Conservation (phyloP, 2,329 filamentous ascomycete genomes). For the Xylariaceae sp. region DNA sequence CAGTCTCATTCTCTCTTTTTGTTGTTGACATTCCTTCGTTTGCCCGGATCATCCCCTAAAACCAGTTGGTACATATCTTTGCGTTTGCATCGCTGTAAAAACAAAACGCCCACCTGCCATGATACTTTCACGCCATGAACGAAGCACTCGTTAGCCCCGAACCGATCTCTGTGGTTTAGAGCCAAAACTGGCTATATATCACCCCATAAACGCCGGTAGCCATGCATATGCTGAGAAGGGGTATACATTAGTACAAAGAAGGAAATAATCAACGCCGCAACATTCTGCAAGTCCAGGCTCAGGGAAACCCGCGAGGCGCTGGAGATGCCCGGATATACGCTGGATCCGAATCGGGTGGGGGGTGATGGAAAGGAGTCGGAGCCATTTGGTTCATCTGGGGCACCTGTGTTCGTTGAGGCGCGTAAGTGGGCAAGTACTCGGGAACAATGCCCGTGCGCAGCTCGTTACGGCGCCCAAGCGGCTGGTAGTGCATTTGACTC, state of each 20-base stretch:
- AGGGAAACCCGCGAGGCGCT: too few relatives aligned
- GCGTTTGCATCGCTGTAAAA: background rate
- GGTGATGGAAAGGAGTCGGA: background rate
- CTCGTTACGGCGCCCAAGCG: conserved; percentile 63
- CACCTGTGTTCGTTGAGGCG: conserved; percentile 17
- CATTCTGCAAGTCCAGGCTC: too few relatives aligned
- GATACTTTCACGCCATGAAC: conserved; percentile 7
- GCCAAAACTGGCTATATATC: conserved; percentile 21
- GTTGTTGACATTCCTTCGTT: too few relatives aligned
- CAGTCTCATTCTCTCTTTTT: too few relatives aligned
- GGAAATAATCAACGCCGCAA: too few relatives aligned
- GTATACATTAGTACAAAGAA: conserved; percentile 14
- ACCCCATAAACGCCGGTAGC: conserved; percentile 24
- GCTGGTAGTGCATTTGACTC: conserved; percentile 77
- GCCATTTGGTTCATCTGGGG: conserved; percentile 4
- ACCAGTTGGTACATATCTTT: too few relatives aligned
- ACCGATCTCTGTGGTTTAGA: conserved; percentile 21
- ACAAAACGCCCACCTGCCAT: conserved; percentile 14
- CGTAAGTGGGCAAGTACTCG: conserved; percentile 40
- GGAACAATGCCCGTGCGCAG: conserved; percentile 67
- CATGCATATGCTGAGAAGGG: conserved; percentile 23
- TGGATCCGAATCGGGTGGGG: background rate
- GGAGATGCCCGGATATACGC: background rate
- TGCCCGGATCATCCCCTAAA: too few relatives aligned
- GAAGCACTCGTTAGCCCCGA: conserved; percentile 14